Evolutionary conservation across 805 yeast genomes (phyloP), one percentile per base, ranked within the genome.

Genomic region (Kazachstania kunashirensis): DNA sequence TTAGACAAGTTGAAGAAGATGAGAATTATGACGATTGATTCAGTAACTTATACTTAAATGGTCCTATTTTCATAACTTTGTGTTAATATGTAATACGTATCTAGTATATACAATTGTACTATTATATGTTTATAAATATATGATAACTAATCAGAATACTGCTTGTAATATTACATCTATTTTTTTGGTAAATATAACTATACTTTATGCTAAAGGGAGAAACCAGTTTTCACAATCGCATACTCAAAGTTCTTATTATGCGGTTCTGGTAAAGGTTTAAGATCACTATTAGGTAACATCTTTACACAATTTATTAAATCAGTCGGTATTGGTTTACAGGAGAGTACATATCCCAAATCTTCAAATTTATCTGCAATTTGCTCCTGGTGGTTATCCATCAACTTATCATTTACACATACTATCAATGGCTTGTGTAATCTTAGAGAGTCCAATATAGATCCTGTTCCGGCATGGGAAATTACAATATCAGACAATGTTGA

Each of bases 391-490:
- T 86, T 84, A 53, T 84, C 84, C 84, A 84, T 82, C n/a, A 92
- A 67, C 5, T 56, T 47, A 9, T 70, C 68, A 55, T 89, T 89
- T 7, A 77, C 72, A 20, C 85, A 79, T 6, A 82, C 86, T 1
- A 88, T 62, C 38, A 85, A 60, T 17, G 70, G 73, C 50, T 74
- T 78, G 1, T 59, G 37, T 12, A 58, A 39, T 16, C 92, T 66
- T 25, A 85, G 57, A 0, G 83, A 69, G 50, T 89, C 98, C 19
- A 92, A 57, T 6, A 89, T 82, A 0, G 96, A 84, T 2, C 98
- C 98, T 0, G 97, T 84, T 1, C 82, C 81, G 12, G 95, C 96
- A 55, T 92, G 97, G 0, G 95, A 77, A 10, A 92, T 69, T 9
- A 89, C 83, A 29, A 84, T 46, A 34, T 75, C 75, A 6, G 77